Evolutionary conservation across 345 rosid species (phyloP), one percentile per base, ranked within the genome.

Genomic region (Microthlaspi erraticum): DNA sequence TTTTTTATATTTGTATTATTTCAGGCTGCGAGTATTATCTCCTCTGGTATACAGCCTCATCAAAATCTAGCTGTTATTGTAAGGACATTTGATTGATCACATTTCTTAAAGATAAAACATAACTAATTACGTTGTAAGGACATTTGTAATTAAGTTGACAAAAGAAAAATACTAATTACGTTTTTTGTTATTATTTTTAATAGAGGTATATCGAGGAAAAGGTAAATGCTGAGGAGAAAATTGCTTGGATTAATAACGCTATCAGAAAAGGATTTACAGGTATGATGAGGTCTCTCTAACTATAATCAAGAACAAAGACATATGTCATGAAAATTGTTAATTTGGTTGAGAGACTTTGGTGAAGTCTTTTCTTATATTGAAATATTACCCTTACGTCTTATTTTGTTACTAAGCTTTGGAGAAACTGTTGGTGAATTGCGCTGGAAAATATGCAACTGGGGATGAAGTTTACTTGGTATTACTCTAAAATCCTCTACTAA

Each of bases 361-460:
- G 16, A 8, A 7, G n/a, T n/a, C 19, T 29, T 37, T 10, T 32
- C 34, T 32, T 7, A 32, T 32, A 32, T 7, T 32, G 5, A 26
- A 37, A 37, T 37, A 9, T 37, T 37, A 37, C 41, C 4, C 41
- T 37, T 36, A 26, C 61, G 44, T 62, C 9, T 56, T 31, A 2
- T 20, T 32, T 37, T 10, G 8, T 64, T 42, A 79, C 58, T 79
- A 82, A 92, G 92, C 90, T 7, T 86, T 90, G 8, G 93, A 88
- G 85, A 81, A 79, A 79, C 82, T 88, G 33, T 77, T 93, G 49
- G 81, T 74, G 70, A 83, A 60, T 64, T 81, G 66, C 51, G 78
- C 90, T 65, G 89, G 98, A 59, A 83, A 73, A 78, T 91, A 84
- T 77, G 97, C 96, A 0, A 87, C 85, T 16, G 93, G 92, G 49